Evolutionary conservation across 352 stramenopile species (phyloP), one percentile per base, ranked within the genome.

Genomic region (Lagenidium giganteum): DNA sequence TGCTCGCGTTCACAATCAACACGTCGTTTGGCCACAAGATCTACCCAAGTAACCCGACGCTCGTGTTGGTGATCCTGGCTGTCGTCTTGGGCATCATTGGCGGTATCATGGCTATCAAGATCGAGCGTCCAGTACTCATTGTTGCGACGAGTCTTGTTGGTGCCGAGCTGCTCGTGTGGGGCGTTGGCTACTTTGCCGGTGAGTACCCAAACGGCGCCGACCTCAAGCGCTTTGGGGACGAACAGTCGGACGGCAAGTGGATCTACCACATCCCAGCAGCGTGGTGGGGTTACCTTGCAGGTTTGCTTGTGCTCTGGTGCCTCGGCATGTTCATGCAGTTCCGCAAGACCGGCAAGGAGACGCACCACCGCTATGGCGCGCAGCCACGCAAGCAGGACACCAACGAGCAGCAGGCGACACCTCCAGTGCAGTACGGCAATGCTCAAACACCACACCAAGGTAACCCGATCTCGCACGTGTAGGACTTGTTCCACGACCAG

Each of bases 281-380:
- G 5, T 87, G 72, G 70, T 87, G 71, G 64, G 69, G 44, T 1
- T 89, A 89, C 43, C 61, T 87, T 21, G 59, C 65, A 3, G 69
- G 59, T 0, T 72, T 65, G 2, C 28, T 87, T n/a, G 57, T 85
- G 24, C 47, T 86, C 6, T 74, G 67, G 8, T 47, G 47, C 3
- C 47, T 87, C 39, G 71, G 68, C 0, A 42, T 75, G 29, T 43
- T 71, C 12, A 45, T 90, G 3, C 74, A 86, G 47, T 64, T 73
- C 47, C 35, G 50, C 20, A 54, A 71, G 29, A 78, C 73, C 2
- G 57, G 58, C n/a, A n/a, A n/a, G n/a, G n/a, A n/a, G n/a, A n/a
- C n/a, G n/a, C n/a, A n/a, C n/a, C n/a, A n/a, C n/a, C n/a, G n/a
- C n/a, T n/a, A n/a, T n/a, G n/a, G n/a, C n/a, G n/a, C n/a, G n/a